phyloP scores from a whole-genome alignment of 129 eudicot species.

The Chrysanthemum seticuspe region DNA sequence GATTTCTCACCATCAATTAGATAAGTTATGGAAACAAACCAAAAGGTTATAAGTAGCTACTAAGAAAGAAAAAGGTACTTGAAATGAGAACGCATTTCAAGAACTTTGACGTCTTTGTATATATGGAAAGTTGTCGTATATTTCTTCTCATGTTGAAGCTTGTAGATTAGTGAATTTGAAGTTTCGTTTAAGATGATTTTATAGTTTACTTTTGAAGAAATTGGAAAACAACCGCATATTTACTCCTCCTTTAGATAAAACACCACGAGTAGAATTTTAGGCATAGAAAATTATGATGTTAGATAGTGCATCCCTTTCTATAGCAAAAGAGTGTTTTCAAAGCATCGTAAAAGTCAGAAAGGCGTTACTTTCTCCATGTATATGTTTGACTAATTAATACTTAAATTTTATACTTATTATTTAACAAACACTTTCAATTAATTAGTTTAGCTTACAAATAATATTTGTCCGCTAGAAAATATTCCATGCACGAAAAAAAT shows the following conservation, averaged over 20 bases:
- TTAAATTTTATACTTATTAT: too few species aligned
- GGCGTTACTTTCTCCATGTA: conserved; percentile 5
- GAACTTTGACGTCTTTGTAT: conserved; percentile 30
- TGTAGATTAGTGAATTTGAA: too few species aligned
- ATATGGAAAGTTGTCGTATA: conserved; percentile 25
- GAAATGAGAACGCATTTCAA: conserved; percentile 20
- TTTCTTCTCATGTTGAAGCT: conserved; percentile 20
- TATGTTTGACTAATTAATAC: not conserved
- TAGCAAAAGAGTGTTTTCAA: conserved; percentile 30
- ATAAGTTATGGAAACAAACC: conserved; percentile 22
- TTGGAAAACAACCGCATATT: too few species aligned
- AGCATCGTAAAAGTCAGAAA: conserved; percentile 23
- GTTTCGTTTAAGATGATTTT: too few species aligned
- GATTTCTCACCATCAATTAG: conserved; percentile 39
- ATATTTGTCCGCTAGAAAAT: too few species aligned
- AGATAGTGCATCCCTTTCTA: conserved; percentile 22
- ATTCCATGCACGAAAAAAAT: too few species aligned
- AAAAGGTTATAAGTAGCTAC: conserved; percentile 8
- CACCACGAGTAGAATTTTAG: not conserved
- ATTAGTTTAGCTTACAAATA: too few species aligned
- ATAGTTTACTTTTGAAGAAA: too few species aligned
- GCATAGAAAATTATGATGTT: conserved; percentile 8
- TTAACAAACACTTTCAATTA: too few species aligned
- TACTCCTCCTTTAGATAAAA: too few species aligned
- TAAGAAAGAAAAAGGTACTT: not conserved